Evolutionary conservation across 2,329 filamentous ascomycete species (phyloP), one percentile per base, ranked within the genome.

Genomic region (Orbilia brochopaga): DNA sequence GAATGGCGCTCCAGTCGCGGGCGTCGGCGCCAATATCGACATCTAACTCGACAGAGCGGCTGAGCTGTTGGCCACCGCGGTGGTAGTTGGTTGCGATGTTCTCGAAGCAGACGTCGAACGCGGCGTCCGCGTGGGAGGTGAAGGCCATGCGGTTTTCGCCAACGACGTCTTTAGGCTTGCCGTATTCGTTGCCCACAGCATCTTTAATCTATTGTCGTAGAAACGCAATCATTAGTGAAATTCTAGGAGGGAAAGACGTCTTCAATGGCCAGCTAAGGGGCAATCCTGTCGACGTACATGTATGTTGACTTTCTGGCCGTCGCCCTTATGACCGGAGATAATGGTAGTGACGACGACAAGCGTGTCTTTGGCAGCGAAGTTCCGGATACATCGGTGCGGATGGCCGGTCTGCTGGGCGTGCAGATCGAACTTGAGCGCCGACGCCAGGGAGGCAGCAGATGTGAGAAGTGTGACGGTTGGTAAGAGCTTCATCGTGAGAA

Each of bases 1-100:
- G 92, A 79, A 97, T 95, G 76, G 91, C 91, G 75, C 89, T 92
- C 94, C 94, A 99, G 83, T 99, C 94, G 81, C 96, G 96, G 75
- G 94, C 94, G 80, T 97, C 92, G 81, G 92, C 92, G 78, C 92
- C 92, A 77, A 97, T 96, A 80, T 97, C 92, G 79, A 97, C 90
- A 81, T 96, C 92, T 77, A 97, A 89, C 82, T 96, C 92, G n/a
- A 77, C 62, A n/a, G 69, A 54, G 15, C 76, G 75, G 46, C 44
- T 72, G 30, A 74, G 72, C 23, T 75, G 75, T 21, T 59, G 69
- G 61, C 69, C 42, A 3, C 73, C 69, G 13, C 75, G 74, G 48
- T 67, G 61, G n/a, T 70, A 69, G 50, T 74, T 69, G 55, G 44
- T 52, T 74, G 92, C 83, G 77, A 88, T 80, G 81, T 97, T 97